Conservation (phyloP, 176 grass and related monocot species). For the Cymbopogon citratus region DNA sequence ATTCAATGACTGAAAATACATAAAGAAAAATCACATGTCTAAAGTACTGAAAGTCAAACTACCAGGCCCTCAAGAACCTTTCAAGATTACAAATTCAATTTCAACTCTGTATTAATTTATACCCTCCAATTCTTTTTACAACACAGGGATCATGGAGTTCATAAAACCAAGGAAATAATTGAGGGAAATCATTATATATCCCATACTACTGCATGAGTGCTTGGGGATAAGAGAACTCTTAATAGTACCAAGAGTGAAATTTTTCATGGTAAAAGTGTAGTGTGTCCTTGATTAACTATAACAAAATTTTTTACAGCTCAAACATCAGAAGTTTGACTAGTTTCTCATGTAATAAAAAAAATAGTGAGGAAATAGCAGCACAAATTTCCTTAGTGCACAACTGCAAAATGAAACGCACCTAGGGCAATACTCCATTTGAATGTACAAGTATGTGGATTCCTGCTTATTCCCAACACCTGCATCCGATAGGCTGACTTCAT, state of each 20-base stretch:
- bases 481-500: constrained; percentile 58
- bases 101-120: background rate
- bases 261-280: background rate
- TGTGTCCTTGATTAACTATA: constrained; percentile 7
- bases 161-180: background rate
- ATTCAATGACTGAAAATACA: background rate
- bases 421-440: constrained; percentile 99
- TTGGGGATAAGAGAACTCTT: background rate
- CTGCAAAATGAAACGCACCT: constrained; percentile 33
- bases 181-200: background rate
- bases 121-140: background rate
- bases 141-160: background rate
- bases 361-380: background rate
- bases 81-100: background rate
- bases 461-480: constrained; percentile 54
- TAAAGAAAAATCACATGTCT: background rate
- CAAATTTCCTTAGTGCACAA: background rate
- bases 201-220: background rate
- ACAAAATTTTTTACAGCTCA: background rate
- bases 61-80: background rate
- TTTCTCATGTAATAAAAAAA: background rate
- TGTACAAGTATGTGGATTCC: constrained; percentile 93
- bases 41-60: constrained; percentile 4
- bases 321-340: background rate
- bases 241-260: background rate